A percentile compares a stretch with the other conserved stretches of the same genome.
phyloP scores from a whole-genome alignment of 176 grass and related monocot genomes.

The Musa troglodytarum region DNA sequence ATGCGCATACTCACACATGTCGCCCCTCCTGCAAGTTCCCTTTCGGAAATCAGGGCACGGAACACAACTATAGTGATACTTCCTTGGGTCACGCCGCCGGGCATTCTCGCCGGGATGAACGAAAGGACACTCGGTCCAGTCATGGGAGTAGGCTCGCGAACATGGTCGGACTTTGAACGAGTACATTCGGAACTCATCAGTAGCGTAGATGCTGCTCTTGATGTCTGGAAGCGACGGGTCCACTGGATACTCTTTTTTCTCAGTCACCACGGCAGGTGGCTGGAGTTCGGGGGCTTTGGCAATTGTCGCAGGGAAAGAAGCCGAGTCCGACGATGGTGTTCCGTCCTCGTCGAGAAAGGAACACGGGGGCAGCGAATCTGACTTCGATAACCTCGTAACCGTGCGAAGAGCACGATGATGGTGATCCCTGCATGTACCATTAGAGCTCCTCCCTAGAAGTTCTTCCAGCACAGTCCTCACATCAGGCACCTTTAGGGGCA shows the following conservation, averaged over 20 bases:
- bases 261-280: constrained; percentile 13
- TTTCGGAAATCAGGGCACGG: constrained; percentile 97
- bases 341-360: constrained; percentile 3
- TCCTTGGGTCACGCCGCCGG: constrained; percentile 79
- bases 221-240: constrained; percentile 86
- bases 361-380: constrained; percentile 24
- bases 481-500: not conserved
- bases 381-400: constrained; percentile 18
- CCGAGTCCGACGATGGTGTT: constrained; percentile 14
- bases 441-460: constrained; percentile 4
- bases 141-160: constrained; percentile 93
- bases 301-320: constrained; percentile 7
- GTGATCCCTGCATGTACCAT: not conserved
- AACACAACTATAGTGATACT: constrained; percentile 78
- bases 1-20: constrained; percentile 74
- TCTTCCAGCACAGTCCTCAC: constrained; percentile 5
- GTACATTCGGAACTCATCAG: constrained; percentile 98
- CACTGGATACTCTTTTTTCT: constrained; percentile 79
- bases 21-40: constrained; percentile 63
- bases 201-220: constrained; percentile 81
- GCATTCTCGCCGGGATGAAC: constrained; percentile 99
- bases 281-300: constrained; percentile 18
- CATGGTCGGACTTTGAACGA: constrained; percentile 96
- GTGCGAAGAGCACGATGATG: constrained; percentile 21
- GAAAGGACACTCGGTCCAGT: constrained; percentile 99